phyloP scores from a whole-genome alignment of 495 filamentous ascomycete genomes.

The Hyaloscypha hepaticicola region DNA sequence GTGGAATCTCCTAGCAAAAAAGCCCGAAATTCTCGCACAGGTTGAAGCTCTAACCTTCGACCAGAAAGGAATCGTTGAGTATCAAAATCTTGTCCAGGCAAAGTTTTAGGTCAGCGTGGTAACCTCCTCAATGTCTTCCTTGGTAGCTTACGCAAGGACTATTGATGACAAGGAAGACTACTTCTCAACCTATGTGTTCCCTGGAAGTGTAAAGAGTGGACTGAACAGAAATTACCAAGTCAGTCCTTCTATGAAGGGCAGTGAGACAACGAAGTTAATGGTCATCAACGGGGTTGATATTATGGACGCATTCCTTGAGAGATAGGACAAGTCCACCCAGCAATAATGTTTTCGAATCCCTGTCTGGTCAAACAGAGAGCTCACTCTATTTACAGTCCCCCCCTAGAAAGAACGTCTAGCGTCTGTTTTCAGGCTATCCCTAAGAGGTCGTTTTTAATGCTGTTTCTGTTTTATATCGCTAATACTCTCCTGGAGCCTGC shows the following conservation, averaged over 20 bases:
- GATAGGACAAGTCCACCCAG: no score
- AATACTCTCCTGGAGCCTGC: no score
- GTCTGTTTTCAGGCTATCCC: no score
- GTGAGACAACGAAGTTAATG: constrained; percentile 9
- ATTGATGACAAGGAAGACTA: constrained; percentile 12
- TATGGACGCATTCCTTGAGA: constrained; percentile 21
- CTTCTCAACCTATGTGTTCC: constrained; percentile 12
- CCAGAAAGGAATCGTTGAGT: constrained; percentile 20
- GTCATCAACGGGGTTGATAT: constrained; percentile 14
- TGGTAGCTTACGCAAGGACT: constrained; percentile 20
- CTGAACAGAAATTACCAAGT: not conserved
- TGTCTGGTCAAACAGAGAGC: no score
- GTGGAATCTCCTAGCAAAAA: no score
- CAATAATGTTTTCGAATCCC: no score
- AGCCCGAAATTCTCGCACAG: no score
- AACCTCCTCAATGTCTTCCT: constrained; percentile 10
- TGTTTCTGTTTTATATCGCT: no score
- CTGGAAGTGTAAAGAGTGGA: constrained; percentile 9
- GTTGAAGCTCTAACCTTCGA: constrained; percentile 13
- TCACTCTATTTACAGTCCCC: no score
- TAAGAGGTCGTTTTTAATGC: no score
- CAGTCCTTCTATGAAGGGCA: constrained; percentile 7
- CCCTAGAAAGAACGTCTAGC: no score
- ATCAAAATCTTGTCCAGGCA: constrained; percentile 6
- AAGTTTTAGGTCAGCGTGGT: constrained; percentile 5